Evolutionary conservation across 345 rosid genomes (phyloP).

Genomic region (Acer campestre): DNA sequence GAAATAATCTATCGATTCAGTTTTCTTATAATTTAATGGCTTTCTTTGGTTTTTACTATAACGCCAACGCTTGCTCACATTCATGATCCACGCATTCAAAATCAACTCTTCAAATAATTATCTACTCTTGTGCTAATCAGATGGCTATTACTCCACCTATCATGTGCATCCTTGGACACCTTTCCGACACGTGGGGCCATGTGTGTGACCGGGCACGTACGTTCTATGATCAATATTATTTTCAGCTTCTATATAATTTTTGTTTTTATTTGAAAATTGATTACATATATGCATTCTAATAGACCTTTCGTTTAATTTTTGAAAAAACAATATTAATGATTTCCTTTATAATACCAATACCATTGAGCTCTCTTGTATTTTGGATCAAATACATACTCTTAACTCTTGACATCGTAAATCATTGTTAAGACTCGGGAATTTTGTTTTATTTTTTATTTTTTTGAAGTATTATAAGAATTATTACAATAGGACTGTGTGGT

Average conservation of each 20-base stretch:
- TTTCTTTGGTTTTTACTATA: constrained; percentile 4
- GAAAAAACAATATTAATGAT: too few species aligned
- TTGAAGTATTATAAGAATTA: too few species aligned
- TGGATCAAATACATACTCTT: background rate
- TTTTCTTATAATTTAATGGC: background rate
- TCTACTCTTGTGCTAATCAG: background rate
- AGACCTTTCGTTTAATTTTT: background rate
- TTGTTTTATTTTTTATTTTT: too few species aligned
- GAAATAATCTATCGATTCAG: too few species aligned
- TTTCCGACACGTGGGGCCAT: background rate
- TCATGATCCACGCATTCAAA: background rate
- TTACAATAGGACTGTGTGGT: too few species aligned
- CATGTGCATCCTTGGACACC: background rate
- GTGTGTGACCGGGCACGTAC: background rate
- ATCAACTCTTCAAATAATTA: background rate
- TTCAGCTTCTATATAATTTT: too few species aligned
- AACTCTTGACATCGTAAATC: too few species aligned
- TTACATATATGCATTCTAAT: too few species aligned
- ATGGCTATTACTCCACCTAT: background rate
- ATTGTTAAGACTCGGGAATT: too few species aligned
- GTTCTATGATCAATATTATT: too few species aligned
- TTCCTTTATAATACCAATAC: too few species aligned
- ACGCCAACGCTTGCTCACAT: background rate
- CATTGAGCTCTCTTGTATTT: background rate
- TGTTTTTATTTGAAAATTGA: too few species aligned